A percentile compares a stretch with the other conserved stretches of the same genome.
Evolutionary conservation across 306 rosid genomes (phyloP).

Genomic region (Gastrolobium villosum): DNA sequence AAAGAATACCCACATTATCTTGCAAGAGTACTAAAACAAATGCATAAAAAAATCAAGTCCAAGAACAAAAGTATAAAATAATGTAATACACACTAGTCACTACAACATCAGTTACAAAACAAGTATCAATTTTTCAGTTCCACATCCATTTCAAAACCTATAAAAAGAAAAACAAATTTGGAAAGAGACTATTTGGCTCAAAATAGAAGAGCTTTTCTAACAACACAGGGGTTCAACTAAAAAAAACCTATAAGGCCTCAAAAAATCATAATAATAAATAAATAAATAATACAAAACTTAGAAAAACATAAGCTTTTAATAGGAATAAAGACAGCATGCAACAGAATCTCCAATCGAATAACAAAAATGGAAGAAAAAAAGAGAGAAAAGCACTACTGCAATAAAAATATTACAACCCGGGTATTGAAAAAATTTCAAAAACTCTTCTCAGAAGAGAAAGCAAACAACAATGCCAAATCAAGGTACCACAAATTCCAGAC

Average conservation of each 20-base stretch:
- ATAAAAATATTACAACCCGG: slow-evolving; percentile 28
- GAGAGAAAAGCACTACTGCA: slow-evolving; percentile 36
- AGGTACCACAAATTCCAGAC: slow-evolving; percentile 31
- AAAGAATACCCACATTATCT: slow-evolving; percentile 43
- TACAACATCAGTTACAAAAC: background rate
- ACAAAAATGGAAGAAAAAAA: slow-evolving; percentile 3
- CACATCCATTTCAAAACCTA: slow-evolving; percentile 21
- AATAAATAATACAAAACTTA: background rate
- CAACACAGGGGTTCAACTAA: background rate
- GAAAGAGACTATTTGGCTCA: background rate
- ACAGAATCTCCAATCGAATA: background rate
- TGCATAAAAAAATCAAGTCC: background rate
- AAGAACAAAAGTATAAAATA: background rate
- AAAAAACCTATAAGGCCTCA: background rate
- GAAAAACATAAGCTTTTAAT: background rate
- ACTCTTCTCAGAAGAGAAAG: slow-evolving; percentile 32
- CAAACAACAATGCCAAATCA: slow-evolving; percentile 49
- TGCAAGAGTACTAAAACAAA: slow-evolving; percentile 30
- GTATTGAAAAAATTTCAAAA: slow-evolving; percentile 40
- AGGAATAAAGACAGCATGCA: slow-evolving; percentile 31
- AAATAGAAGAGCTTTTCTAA: slow-evolving; percentile 19
- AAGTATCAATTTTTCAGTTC: slow-evolving; percentile 11
- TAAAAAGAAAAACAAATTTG: background rate
- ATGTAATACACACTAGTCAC: background rate
- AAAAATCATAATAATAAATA: background rate